Conservation (phyloP, 2,329 filamentous ascomycete species). For the Lojkania enalia region DNA sequence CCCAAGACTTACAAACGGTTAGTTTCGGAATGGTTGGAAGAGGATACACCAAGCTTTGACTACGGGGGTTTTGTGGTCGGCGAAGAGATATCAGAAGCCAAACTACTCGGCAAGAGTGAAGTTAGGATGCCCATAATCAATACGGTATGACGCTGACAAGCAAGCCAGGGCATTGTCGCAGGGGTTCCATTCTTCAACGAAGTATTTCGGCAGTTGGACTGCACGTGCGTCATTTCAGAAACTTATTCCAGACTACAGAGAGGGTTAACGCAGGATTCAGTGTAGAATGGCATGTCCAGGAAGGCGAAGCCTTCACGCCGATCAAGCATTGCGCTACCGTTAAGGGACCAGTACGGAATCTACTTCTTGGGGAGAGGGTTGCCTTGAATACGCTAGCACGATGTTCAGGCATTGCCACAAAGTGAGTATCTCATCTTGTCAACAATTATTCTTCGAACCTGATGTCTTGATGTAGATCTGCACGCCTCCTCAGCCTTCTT, state of each 20-base stretch:
- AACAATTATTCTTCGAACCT: not conserved
- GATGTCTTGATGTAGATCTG: constrained; percentile 28
- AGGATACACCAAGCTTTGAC: constrained; percentile 96
- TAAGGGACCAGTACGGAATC: constrained; percentile 75
- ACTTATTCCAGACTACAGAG: not conserved
- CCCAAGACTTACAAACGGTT: constrained; percentile 82
- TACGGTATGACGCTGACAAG: constrained; percentile 2
- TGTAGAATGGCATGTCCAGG: constrained; percentile 83
- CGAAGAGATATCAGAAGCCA: constrained; percentile 56
- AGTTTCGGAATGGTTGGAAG: constrained; percentile 84
- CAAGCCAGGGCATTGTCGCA: constrained; percentile 71
- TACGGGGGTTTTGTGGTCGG: constrained; percentile 97
- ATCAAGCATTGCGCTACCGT: constrained; percentile 76
- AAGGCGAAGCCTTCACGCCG: constrained; percentile 69
- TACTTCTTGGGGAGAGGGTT: constrained; percentile 90
- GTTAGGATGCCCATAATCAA: constrained; percentile 35
- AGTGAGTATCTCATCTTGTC: constrained; percentile 28
- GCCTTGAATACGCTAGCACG: constrained; percentile 88
- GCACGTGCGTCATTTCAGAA: constrained; percentile 58
- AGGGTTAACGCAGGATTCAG: constrained; percentile 33
- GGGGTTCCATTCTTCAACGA: constrained; percentile 95
- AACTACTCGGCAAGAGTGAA: constrained; percentile 61
- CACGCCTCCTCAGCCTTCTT: constrained; percentile 55
- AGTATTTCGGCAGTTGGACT: constrained; percentile 86
- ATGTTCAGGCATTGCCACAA: constrained; percentile 87